A percentile compares a stretch with the other conserved stretches of the same genome.
Evolutionary conservation across 306 rosid genomes (phyloP).

Genomic region (Citrullus amarus): DNA sequence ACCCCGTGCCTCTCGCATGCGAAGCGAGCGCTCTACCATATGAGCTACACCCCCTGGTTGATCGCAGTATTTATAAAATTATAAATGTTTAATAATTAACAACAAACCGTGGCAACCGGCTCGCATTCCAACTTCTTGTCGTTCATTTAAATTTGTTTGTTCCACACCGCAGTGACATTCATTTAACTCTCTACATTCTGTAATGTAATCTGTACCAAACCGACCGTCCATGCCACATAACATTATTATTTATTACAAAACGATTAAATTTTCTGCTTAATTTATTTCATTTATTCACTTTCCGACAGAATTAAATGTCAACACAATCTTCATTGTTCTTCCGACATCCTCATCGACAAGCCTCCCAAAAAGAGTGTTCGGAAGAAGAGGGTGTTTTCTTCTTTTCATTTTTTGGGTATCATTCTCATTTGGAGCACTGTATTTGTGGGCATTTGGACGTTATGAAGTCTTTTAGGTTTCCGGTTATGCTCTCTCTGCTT

Average conservation of each 20-base stretch:
- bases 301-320: not conserved
- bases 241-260: not conserved
- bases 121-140: constrained; percentile 20
- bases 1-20: constrained; percentile 22
- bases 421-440: not conserved
- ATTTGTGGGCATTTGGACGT: not conserved
- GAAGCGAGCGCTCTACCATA: constrained; percentile 63
- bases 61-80: no score
- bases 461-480: constrained; percentile 47
- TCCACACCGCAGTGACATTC: constrained; percentile 12
- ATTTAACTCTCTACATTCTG: constrained; percentile 12
- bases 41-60: constrained; percentile 57
- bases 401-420: not conserved
- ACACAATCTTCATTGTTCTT: not conserved
- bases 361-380: not conserved
- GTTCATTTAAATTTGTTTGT: constrained; percentile 11
- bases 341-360: not conserved
- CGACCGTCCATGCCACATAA: not conserved
- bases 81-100: no score
- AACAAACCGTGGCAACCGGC: constrained; percentile 14
- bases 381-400: not conserved
- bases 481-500: constrained; percentile 22
- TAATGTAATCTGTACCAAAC: not conserved
- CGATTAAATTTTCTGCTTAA: not conserved
- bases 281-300: not conserved